Evolutionary conservation across 768 basidiomycete genomes (phyloP), one percentile per base, ranked within the genome.

Genomic region (Rhizopogon vulgaris): DNA sequence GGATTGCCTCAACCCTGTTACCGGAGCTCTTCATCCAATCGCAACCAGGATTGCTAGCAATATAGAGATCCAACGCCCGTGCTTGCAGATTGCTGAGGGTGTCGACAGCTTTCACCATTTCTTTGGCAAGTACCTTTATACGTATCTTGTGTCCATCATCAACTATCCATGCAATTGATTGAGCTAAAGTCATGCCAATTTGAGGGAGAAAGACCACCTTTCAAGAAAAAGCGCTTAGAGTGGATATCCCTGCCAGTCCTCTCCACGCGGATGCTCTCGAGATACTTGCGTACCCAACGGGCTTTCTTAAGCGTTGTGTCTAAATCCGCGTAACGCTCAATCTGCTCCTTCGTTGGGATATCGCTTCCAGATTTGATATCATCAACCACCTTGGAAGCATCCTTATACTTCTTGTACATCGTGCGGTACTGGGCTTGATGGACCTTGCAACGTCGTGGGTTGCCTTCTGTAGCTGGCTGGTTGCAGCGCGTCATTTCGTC

Each of bases 251-350:
- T 53, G 0, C 71, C 71, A 0, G 56, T 52, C 41, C 58, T 61
- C 45, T 72, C 71, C 0, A 62, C 59, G 1, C 69, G 59, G 17
- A 71, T 64, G 8, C 66, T 68, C 40, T 68, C 63, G 9, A 70
- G 52, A 47, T 71, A 72, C 32, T 53, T 41, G 30, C 56, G 58
- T 39, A 65, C 54, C 56, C 59, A 56, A 6, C 56, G 57, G 2
- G 53, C 56, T 30, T 66, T 63, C 24, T 64, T 52, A 8, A 60
- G 48, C 15, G 58, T 54, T 1, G 27, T 38, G 1, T 45, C 36
- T 49, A 59, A 53, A 41, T 62, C 58, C 0, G 38, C 28, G 30
- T 56, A 60, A 2, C 37, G 25, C 24, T 11, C 14, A 9, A 68
- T 55, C 15, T 58, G 56, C 12, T 47, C 51, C 15, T 50, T 42